Base-by-base conservation (phyloP, 768 basidiomycete genomes). In the Leccinellum albellum region DNA sequence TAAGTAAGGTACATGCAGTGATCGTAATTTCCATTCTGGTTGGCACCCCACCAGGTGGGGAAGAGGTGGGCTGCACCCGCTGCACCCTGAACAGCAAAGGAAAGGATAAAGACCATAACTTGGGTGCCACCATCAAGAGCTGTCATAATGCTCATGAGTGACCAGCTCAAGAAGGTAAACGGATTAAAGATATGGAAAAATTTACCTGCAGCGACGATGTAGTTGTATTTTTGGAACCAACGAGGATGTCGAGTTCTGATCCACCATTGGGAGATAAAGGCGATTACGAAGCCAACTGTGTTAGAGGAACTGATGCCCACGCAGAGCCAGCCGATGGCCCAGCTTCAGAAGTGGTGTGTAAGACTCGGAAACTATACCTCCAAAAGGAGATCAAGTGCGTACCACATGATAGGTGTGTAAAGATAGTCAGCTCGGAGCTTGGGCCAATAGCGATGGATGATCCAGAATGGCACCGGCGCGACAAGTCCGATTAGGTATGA, bases 41-140 rank as follows among this genome's bases (percentile, higher is more conserved):
- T 82, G 6, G 81, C 82, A n/a, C 81, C 80, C 83, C 81, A 83
- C 83, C 82, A 83, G 54, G 73, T 57, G 15, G 82, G 79, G 71
- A 83, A 83, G 26, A 79, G 60, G 61, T 81, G 77, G 0, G 79
- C 65, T 1, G 69, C 64, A 4, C 82, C 82, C 4, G 77, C 72
- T 8, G 77, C 82, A 13, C 83, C 83, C 56, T 78, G 77, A 1
- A 83, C 79, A 0, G 80, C 73, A 55, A 75, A 76, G 1, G 82
- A 23, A 83, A 28, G 28, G 28, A 28, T 28, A 6, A 26, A 26
- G 3, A 26, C 26, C 26, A 26, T 26, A 26, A 26, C 80, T 65
- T 83, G 74, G 1, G 70, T 67, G 14, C 74, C 77, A 20, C 73
- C 71, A 33, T 76, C 73, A 15, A 79, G 74, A 15, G 66, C 72